Percentiles rank a stretch among this genome's conserved stretches.
These are phyloP conservation scores for Inga laurina DNA, from an alignment of 306 rosid species.

Conservation along the genomic window DNA sequence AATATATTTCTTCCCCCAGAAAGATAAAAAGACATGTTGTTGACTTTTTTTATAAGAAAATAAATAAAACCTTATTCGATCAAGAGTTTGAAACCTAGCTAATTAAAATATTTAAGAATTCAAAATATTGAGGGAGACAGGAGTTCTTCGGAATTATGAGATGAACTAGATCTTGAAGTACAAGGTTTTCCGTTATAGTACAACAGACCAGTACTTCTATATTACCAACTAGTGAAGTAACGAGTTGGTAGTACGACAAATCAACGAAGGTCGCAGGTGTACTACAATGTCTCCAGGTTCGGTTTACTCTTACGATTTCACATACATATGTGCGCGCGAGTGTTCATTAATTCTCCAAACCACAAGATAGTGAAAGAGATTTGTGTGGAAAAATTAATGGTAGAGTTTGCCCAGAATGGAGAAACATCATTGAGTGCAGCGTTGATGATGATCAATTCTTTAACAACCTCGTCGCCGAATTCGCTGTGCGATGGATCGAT, in stretches of 20 bases:
- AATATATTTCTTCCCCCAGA: too few species aligned
- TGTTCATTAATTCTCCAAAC: not conserved
- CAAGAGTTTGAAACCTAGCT: too few species aligned
- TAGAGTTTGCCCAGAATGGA: constrained; percentile 34
- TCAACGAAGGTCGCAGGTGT: not conserved
- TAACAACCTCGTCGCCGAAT: too few species aligned
- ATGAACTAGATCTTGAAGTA: not conserved
- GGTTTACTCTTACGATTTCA: not conserved
- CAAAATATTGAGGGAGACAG: too few species aligned
- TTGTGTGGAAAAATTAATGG: not conserved
- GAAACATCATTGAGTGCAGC: constrained; percentile 95
- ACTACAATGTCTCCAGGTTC: too few species aligned
- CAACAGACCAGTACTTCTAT: not conserved
- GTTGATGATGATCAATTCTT: constrained; percentile 51
- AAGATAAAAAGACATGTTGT: too few species aligned
- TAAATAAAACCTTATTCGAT: too few species aligned
- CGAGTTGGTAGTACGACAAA: not conserved
- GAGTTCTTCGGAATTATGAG: too few species aligned
- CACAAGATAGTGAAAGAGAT: not conserved
- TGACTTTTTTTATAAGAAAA: too few species aligned
- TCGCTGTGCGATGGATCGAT: too few species aligned
- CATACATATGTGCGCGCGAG: too few species aligned
- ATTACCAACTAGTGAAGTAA: not conserved
- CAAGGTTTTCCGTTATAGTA: not conserved
- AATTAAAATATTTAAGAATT: too few species aligned